Evolutionary conservation across 371 early-diverging fungal species (phyloP), one percentile per base, ranked within the genome.

Genomic region (Zopfochytrium polystomum): DNA sequence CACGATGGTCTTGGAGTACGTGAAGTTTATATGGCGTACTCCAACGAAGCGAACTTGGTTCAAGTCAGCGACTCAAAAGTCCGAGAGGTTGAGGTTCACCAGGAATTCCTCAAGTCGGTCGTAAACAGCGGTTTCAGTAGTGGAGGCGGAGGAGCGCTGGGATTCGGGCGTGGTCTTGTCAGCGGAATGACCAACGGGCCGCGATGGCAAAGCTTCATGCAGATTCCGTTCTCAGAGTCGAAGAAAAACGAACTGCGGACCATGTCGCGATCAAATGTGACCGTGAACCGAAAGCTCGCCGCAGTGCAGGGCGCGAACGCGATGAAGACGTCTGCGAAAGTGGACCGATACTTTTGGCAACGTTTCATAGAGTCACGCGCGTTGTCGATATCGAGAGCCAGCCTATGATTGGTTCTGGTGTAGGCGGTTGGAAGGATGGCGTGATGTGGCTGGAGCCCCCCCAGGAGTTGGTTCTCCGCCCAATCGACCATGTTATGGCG

Each of bases 191-290:
- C 52, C 34, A 30, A 48, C 26, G 68, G 62, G 30, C 45, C 75
- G 6, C 60, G 80, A 43, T 81, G 81, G 83, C 75, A 74, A 52
- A 67, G 67, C 4, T 79, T 75, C 48, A 64, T 60, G 13, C 83
- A 83, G 63, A 78, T 83, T 49, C 81, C 83, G 2, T 77, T 80
- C 60, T 72, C 75, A 20, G 78, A 78, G 11, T 72, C 74, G 4
- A 71, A 69, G 38, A 55, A 69, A 25, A 47, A 61, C 25, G 75
- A 80, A 55, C 52, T 79, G 27, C 45, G 67, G 31, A 67, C 63
- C 3, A 18, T 68, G 43, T 56, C 63, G 2, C 46, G 74, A 23
- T 61, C 63, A 7, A 48, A 46, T 25, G 48, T 54, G 1, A 80
- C 80, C 23, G 70, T 79, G 22, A 81, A 79, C 65, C 62, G 76